A percentile compares a stretch with the other conserved stretches of the same genome.
Conservation (phyloP, 352 stramenopile genomes). For the Globisporangium uncinulatum region DNA sequence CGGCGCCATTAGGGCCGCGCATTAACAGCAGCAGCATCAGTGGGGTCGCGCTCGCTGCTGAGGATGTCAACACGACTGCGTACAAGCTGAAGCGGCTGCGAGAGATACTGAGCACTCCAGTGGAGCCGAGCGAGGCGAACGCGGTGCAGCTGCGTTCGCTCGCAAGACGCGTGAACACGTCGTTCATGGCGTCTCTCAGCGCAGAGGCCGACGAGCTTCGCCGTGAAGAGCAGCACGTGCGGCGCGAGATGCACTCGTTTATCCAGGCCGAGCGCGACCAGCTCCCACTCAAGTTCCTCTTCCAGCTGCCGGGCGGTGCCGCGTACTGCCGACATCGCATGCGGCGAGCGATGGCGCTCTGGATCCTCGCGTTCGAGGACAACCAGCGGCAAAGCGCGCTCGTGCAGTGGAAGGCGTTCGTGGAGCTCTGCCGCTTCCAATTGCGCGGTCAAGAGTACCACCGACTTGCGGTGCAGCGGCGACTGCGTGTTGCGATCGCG, state of each 20-base stretch:
- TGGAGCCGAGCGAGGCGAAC: conserved; percentile 47
- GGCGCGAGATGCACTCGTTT: conserved; percentile 32
- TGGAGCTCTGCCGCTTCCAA: conserved; percentile 51
- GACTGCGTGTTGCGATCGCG: conserved; percentile 58
- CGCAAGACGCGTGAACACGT: conserved; percentile 36
- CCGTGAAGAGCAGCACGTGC: conserved; percentile 31
- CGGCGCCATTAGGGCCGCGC: neutral
- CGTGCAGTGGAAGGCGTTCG: conserved; percentile 77
- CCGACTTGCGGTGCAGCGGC: conserved; percentile 44
- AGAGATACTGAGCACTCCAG: conserved; percentile 52
- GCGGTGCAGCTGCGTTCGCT: conserved; percentile 33
- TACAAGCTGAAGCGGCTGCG: conserved; percentile 55
- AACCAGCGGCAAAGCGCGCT: conserved; percentile 69
- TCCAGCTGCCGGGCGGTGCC: conserved; percentile 64
- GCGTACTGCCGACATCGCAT: conserved; percentile 72
- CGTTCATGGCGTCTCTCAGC: conserved; percentile 41
- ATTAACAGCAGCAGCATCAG: neutral
- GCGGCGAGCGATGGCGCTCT: conserved; percentile 60
- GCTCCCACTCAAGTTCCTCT: conserved; percentile 77
- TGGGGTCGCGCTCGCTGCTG: neutral
- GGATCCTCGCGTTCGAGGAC: conserved; percentile 65
- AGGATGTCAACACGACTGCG: conserved; percentile 38
- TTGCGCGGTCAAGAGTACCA: conserved; percentile 60
- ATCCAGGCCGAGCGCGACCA: conserved; percentile 58
- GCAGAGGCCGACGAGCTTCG: conserved; percentile 32